phyloP scores from a whole-genome alignment of 768 basidiomycete species.

The Sistotremastrum niveocremeum region DNA sequence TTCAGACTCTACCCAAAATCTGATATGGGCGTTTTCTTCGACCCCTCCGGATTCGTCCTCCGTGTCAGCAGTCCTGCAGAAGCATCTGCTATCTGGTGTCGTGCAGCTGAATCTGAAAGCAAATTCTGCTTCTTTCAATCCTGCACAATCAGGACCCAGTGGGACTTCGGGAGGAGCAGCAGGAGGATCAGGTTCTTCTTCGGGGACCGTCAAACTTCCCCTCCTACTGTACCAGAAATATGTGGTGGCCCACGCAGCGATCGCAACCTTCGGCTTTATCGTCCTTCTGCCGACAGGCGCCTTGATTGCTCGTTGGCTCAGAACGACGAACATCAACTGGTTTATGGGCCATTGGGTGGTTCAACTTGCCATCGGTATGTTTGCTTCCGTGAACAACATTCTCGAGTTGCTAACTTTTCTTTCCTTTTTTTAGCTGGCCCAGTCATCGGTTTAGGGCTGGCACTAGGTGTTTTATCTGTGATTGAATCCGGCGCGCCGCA shows the following conservation, averaged over 20 bases:
- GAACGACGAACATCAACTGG: slow-evolving; percentile 38
- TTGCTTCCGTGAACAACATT: background rate
- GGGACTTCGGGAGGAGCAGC: slow-evolving; percentile 8
- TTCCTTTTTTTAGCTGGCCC: slow-evolving; percentile 25
- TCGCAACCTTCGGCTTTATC: slow-evolving; percentile 37
- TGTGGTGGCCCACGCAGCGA: slow-evolving; percentile 41
- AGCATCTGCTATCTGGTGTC: slow-evolving; percentile 34
- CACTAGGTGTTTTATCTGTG: slow-evolving; percentile 30
- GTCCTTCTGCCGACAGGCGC: slow-evolving; percentile 39
- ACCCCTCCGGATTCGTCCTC: slow-evolving; percentile 34
- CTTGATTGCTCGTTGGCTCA: slow-evolving; percentile 38
- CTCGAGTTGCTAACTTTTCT: background rate
- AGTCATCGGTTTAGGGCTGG: slow-evolving; percentile 28
- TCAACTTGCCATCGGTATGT: slow-evolving; percentile 35
- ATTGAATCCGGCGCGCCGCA: slow-evolving; percentile 22
- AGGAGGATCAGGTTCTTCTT: slow-evolving; percentile 5
- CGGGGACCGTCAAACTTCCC: slow-evolving; percentile 14
- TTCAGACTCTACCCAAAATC: slow-evolving; percentile 22
- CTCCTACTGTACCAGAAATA: slow-evolving; percentile 33
- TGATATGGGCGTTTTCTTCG: slow-evolving; percentile 51
- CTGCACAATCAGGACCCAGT: slow-evolving; percentile 5
- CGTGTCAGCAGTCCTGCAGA: slow-evolving; percentile 27
- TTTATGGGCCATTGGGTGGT: slow-evolving; percentile 38
- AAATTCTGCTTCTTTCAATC: slow-evolving; percentile 7
- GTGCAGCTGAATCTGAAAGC: slow-evolving; percentile 34